These are phyloP conservation scores for Botrytis hyacinthi DNA, from an alignment of 2,329 filamentous ascomycete species.

Conservation along the genomic window DNA sequence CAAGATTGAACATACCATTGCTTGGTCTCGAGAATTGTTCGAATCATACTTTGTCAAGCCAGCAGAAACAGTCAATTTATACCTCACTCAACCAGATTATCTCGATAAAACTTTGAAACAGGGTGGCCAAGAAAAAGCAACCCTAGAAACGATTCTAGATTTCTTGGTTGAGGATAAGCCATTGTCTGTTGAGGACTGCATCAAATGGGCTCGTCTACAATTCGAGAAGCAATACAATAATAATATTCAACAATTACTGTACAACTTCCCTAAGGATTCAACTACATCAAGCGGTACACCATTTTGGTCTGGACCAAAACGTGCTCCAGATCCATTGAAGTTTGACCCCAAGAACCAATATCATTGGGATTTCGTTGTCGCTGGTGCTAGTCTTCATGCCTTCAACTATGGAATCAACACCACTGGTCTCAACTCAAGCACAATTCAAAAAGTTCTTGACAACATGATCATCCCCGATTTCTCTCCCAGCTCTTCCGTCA, in stretches of 20 bases:
- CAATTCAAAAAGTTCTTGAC: constrained; percentile 78
- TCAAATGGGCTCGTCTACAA: constrained; percentile 88
- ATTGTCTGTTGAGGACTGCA: constrained; percentile 90
- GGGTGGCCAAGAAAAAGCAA: constrained; percentile 91
- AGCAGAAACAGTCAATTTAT: constrained; percentile 90
- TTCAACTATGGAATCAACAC: constrained; percentile 98
- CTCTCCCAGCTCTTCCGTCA: constrained; percentile 81
- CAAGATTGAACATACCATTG: constrained; percentile 97
- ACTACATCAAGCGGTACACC: constrained; percentile 81
- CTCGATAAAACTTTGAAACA: constrained; percentile 85
- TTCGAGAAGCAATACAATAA: constrained; percentile 98
- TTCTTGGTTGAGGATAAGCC: constrained; percentile 91
- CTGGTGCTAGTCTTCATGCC: constrained; percentile 87
- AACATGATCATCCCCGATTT: constrained; percentile 97
- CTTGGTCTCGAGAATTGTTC: constrained; percentile 95
- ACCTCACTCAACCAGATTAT: constrained; percentile 88
- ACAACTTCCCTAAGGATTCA: constrained; percentile 96
- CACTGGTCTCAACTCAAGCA: constrained; percentile 65
- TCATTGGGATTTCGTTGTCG: constrained; percentile 83
- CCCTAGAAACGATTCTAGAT: constrained; percentile 83
- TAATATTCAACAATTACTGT: constrained; percentile 89
- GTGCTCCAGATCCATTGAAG: constrained; percentile 85
- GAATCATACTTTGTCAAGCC: constrained; percentile 92
- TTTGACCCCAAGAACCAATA: constrained; percentile 83
- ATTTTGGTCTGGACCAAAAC: constrained; percentile 99